Evolutionary conservation across 345 rosid species (phyloP).

Genomic region (Psidium friedrichsthalianum): DNA sequence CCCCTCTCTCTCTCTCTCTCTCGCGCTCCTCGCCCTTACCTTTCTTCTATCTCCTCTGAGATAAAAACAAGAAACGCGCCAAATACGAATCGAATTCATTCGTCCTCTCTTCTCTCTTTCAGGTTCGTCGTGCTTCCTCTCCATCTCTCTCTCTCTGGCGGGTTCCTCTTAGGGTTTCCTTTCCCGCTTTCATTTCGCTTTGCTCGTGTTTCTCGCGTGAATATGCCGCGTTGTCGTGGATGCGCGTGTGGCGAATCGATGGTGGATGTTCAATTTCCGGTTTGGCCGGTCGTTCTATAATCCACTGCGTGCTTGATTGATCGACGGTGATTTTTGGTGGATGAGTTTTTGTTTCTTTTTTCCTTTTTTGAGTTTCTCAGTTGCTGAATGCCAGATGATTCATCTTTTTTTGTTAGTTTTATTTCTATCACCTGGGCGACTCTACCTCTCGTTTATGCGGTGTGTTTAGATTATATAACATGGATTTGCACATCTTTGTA

Average conservation of each 20-base stretch:
- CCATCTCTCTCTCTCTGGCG: background rate
- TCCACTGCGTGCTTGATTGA: background rate
- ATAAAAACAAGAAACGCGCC: background rate
- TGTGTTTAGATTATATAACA: background rate
- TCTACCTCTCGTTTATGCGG: background rate
- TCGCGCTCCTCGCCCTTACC: background rate
- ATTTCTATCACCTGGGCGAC: no score
- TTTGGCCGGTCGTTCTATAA: background rate
- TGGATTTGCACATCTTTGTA: background rate
- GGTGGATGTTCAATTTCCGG: no score
- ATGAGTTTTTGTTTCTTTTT: background rate
- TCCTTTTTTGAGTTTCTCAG: background rate
- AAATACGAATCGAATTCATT: background rate
- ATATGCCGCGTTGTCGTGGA: no score
- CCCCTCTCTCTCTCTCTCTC: no score
- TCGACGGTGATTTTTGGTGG: background rate
- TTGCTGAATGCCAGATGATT: background rate
- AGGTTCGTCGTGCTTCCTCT: background rate
- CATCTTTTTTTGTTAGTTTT: no score
- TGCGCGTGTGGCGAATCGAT: no score
- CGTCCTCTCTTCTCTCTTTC: background rate
- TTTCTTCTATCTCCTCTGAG: constrained; percentile 18
- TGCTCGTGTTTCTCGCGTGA: no score
- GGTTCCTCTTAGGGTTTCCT: background rate
- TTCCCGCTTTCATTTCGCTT: background rate